phyloP scores from a whole-genome alignment of 2,329 filamentous ascomycete species.

The Thielaviopsis ethacetica region DNA sequence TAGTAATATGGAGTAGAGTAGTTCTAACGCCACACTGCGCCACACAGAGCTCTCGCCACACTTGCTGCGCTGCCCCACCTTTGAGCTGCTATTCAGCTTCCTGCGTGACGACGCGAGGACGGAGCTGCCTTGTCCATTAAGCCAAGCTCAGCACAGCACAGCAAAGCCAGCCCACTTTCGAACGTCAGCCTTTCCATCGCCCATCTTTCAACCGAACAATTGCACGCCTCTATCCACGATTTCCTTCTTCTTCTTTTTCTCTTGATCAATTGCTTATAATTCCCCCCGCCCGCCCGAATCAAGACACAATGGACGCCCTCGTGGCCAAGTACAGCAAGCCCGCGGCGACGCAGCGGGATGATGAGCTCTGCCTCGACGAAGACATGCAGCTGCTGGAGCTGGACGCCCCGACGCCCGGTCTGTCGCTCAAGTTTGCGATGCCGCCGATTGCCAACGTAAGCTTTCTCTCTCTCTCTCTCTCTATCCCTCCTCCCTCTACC shows the following conservation, averaged over 20 bases:
- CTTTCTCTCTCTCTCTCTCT: not conserved
- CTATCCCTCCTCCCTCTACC: too few relatives aligned
- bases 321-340: slow-evolving; percentile 82
- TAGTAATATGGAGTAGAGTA: too few relatives aligned
- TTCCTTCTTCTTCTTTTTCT: not conserved
- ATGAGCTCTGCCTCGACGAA: slow-evolving; percentile 55
- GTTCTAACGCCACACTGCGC: not conserved
- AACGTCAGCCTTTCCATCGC: slow-evolving; percentile 6
- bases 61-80: not conserved
- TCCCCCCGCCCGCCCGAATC: not conserved
- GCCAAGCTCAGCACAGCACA: not conserved
- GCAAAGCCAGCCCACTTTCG: not conserved
- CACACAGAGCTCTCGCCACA: not conserved
- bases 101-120: not conserved
- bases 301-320: slow-evolving; percentile 66
- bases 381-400: slow-evolving; percentile 51
- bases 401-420: slow-evolving; percentile 48
- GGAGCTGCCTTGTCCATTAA: slow-evolving; percentile 1
- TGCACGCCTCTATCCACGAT: too few relatives aligned
- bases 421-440: slow-evolving; percentile 88
- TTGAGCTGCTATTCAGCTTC: not conserved
- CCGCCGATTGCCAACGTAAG: slow-evolving; percentile 80
- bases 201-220: not conserved
- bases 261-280: slow-evolving; percentile 1
- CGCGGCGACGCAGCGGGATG: slow-evolving; percentile 46